Base-by-base conservation (phyloP, 1,284 basidiomycete genomes). In the Ganoderma leucocontextum region DNA sequence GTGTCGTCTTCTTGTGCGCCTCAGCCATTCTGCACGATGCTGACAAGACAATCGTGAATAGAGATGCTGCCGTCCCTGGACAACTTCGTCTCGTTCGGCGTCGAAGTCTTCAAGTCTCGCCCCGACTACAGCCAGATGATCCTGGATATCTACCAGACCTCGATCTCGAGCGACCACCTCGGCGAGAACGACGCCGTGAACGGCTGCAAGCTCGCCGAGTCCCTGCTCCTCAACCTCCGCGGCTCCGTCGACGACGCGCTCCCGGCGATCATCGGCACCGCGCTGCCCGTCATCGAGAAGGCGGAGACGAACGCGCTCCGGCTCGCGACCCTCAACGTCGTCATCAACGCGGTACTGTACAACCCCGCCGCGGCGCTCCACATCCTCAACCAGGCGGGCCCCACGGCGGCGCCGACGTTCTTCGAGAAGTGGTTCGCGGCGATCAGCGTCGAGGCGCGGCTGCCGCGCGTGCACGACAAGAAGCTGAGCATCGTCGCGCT, bases 391-490 rank as follows among this genome's bases (percentile, higher is more conserved):
- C 79, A 75, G 25, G 82, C 84, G 74, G 85, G 84, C 19, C 82
- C 89, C 2, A 90, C 89, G 4, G 80, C 83, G 17, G 87, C 91
- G 1, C 88, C 88, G 53, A 75, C 79, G 19, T 94, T 97, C 84
- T 95, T 97, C 77, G 89, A 93, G 74, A 85, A 84, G 70, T 95
- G 94, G 91, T 94, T 95, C 75, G 86, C 80, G 9, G 87, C 88
- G 17, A 92, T 95, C 78, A 89, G 87, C 66, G 81, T 82, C 60
- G 84, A 89, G 29, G 82, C 84, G 38, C 86, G 85, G 61, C 84
- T 96, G 57, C 93, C 92, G 3, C 87, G 95, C n/a, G 94, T 97
- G 47, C 95, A 97, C 78, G 95, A 97, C 80, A 95, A 95, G 86
- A 96, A 94, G 80, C 83, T 97, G 66, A 89, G 88, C 70, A 87